Evolutionary conservation across 177 flowering plant species (phyloP), one percentile per base, ranked within the genome.

Genomic region (Vitis hybrid): DNA sequence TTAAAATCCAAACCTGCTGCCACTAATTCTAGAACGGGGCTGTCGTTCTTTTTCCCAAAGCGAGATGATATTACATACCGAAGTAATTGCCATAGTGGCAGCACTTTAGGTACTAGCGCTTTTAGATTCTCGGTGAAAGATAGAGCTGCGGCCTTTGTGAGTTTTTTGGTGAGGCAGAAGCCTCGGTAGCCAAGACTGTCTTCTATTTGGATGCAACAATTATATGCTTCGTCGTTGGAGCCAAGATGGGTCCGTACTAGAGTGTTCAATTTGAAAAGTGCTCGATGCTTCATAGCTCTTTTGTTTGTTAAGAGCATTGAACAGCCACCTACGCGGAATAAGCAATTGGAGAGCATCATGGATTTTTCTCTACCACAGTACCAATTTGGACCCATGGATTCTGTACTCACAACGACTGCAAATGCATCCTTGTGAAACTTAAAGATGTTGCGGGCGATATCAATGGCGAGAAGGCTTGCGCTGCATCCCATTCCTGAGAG

Each of bases 401-500:
- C 88, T 13, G 88, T 69, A 59, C 78, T 84, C 19, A 84, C 83
- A 13, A 86, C 80, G 31, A 86, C 8, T 1, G 86, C 90, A 11
- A 52, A 22, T 0, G 61, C 16, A 10, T 82, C 74, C 19, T 63
- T 74, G 52, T 75, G 62, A n/a, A 68, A 55, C 63, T 78, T 80
- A 66, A 84, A 82, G 11, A 83, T 5, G 10, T 74, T 71, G 26
- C 68, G 77, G 3, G 82, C 82, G 1, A 85, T 63, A 68, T 83
- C 81, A 31, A 87, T 68, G 20, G 85, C 77, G 3, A 82, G 65
- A 5, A 83, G 18, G 69, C 88, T 80, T 2, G 87, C 90, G 61
- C 88, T 83, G 73, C 90, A 86, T 0, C 90, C 90, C 88, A 83
- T 81, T 11, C 90, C 90, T 0, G 85, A 63, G 55, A 86, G 78